phyloP scores from a whole-genome alignment of 169 alveolate species.

The Babesia ovata region DNA sequence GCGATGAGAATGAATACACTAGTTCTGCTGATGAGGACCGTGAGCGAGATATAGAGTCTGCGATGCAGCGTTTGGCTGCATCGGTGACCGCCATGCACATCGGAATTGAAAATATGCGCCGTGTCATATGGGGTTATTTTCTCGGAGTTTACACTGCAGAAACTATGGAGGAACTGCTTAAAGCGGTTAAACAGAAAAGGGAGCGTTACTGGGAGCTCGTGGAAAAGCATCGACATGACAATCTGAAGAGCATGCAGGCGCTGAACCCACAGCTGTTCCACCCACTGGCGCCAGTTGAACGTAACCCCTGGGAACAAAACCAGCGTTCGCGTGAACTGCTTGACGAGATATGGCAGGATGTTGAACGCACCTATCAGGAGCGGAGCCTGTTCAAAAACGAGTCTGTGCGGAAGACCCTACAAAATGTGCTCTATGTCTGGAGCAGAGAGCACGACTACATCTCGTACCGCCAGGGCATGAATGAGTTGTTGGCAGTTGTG shows the following conservation, averaged over 20 bases:
- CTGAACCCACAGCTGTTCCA: constrained; percentile 78
- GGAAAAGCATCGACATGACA: constrained; percentile 27
- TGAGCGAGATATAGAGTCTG: constrained; percentile 3
- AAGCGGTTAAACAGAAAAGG: not conserved
- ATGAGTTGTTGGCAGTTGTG: constrained; percentile 74
- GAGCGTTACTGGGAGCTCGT: constrained; percentile 41
- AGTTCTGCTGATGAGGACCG: not conserved
- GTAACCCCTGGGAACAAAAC: constrained; percentile 76
- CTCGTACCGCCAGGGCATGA: constrained; percentile 79
- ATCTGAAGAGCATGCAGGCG: constrained; percentile 45
- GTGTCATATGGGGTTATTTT: constrained; percentile 62
- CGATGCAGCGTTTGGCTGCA: constrained; percentile 39
- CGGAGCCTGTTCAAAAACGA: constrained; percentile 71
- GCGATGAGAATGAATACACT: not conserved
- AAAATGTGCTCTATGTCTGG: constrained; percentile 73
- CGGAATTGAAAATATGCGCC: constrained; percentile 24
- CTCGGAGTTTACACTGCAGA: constrained; percentile 26
- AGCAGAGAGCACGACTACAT: constrained; percentile 72
- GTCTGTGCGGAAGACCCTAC: constrained; percentile 67
- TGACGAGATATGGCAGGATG: constrained; percentile 78
- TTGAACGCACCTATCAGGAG: constrained; percentile 78
- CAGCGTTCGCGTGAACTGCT: constrained; percentile 67
- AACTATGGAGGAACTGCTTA: constrained; percentile 12
- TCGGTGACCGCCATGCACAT: not conserved
- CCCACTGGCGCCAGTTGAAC: constrained; percentile 76